Base-by-base conservation (phyloP, 2,329 filamentous ascomycete genomes). In the Fusarium sp. region DNA sequence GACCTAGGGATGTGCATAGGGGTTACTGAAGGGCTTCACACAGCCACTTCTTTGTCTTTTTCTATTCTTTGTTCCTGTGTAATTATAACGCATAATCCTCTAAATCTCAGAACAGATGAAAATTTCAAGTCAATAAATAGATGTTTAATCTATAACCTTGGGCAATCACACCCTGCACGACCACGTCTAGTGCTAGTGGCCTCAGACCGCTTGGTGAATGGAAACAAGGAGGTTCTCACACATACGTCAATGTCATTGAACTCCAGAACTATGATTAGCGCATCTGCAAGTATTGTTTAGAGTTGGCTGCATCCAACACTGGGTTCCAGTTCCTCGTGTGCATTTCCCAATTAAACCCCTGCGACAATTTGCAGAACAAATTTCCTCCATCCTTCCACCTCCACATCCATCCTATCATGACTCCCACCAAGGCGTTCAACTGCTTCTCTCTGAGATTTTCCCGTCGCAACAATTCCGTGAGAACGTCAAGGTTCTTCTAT, bases 1-100 rank as follows among this genome's bases (percentile, higher is more conserved):
- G 38, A 70, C 64, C 4, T 79, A 58, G 22, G 22, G 6, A 47
- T 59, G 22, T 18, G 20, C 22, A 18, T 37, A 34, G 11, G 4
- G 34, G n/a, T 18, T 24, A 11, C n/a, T 10, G 16, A 37, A 35
- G 20, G 29, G n/a, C n/a, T 29, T 13, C 16, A 10, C 9, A 29
- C 16, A 18, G n/a, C n/a, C 45, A n/a, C 4, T 35, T 35, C 6
- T 14, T 16, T 29, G 13, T 35, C 11, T 35, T n/a, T 16, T 31
- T 35, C 29, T 31, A n/a, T 34, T 56, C 29, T 31, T 56, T 34
- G n/a, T 22, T 56, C 8, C 11, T 22, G 10, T 56, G 35, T 35
- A 29, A 50, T 29, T 29, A n/a, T 1, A 50, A 56, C 52, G 11
- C n/a, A 34, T 29, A 22, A 50, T 50, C 6, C 18, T 29, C 5